Conservation (phyloP, 1,139 yeast species). For the Meyerozyma smithsonii region DNA sequence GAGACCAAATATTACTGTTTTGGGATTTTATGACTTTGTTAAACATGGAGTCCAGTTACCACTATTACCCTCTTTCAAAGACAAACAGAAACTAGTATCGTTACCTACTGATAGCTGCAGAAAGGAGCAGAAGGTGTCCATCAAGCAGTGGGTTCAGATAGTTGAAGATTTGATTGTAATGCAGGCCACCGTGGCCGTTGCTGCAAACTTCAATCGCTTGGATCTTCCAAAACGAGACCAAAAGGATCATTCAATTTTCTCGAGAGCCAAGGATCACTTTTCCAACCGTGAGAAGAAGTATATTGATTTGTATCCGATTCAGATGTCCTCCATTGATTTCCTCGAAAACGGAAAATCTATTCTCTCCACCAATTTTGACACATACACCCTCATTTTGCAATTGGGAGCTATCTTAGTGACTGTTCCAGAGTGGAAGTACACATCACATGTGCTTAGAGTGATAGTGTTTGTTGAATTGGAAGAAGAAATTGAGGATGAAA, state of each 20-base stretch:
- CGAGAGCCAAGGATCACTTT: slow-evolving; percentile 9
- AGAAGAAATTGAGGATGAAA: slow-evolving; percentile 69
- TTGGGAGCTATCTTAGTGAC: slow-evolving; percentile 88
- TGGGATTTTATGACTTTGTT: slow-evolving; percentile 74
- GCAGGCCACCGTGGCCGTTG: slow-evolving; percentile 90
- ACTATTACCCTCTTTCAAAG: slow-evolving; percentile 13
- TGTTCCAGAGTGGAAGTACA: slow-evolving; percentile 86
- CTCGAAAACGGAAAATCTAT: slow-evolving; percentile 65
- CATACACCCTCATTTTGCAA: slow-evolving; percentile 87
- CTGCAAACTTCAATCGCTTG: slow-evolving; percentile 72
- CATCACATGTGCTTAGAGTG: slow-evolving; percentile 63
- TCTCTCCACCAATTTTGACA: slow-evolving; percentile 85
- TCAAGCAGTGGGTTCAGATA: slow-evolving; percentile 86
- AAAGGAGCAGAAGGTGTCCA: slow-evolving; percentile 62
- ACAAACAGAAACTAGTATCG: slow-evolving; percentile 14
- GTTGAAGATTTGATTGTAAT: slow-evolving; percentile 89
- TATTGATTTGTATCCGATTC: slow-evolving; percentile 92
- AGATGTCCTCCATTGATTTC: slow-evolving; percentile 80
- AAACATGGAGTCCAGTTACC: slow-evolving; percentile 37
- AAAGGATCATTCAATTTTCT: slow-evolving; percentile 16
- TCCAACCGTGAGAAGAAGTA: slow-evolving; percentile 35
- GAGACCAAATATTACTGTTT: slow-evolving; percentile 90
- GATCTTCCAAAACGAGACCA: slow-evolving; percentile 45
- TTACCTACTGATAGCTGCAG: slow-evolving; percentile 83
- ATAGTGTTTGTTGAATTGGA: slow-evolving; percentile 82